Percentiles rank a stretch among this genome's conserved stretches.
Conservation (phyloP, 352 stramenopile genomes). For the Paralagenidium karlingii region DNA sequence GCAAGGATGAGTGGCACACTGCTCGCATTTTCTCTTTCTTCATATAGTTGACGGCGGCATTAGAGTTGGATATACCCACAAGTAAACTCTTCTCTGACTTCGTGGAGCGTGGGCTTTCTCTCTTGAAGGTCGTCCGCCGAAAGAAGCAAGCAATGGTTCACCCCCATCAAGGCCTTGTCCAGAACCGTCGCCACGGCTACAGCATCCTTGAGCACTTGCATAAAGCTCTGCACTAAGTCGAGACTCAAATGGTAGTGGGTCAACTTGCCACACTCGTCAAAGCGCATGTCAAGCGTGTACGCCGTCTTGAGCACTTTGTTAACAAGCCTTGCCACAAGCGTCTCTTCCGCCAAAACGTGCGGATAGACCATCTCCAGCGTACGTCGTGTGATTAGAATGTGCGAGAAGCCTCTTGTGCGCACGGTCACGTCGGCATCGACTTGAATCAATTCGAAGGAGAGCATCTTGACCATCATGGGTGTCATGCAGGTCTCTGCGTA, state of each 20-base stretch:
- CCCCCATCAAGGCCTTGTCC: not conserved
- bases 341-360: too few relatives aligned
- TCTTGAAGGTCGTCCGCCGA: not conserved
- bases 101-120: constrained; percentile 1
- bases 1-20: too few relatives aligned
- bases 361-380: too few relatives aligned
- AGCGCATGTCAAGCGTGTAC: too few relatives aligned
- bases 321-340: too few relatives aligned
- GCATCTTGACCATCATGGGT: too few relatives aligned
- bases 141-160: not conserved
- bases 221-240: constrained; percentile 1
- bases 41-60: not conserved
- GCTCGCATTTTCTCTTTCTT: not conserved
- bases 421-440: too few relatives aligned
- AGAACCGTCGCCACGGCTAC: constrained; percentile 1
- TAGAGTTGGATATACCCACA: not conserved
- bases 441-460: too few relatives aligned
- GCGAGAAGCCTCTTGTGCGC: too few relatives aligned
- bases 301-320: too few relatives aligned
- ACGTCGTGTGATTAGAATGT: too few relatives aligned
- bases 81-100: not conserved
- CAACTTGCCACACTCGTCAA: constrained; percentile 2
- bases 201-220: not conserved
- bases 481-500: too few relatives aligned
- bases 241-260: not conserved